Evolutionary conservation across 805 yeast species (phyloP).

Genomic region (Saturnispora zaruensis): DNA sequence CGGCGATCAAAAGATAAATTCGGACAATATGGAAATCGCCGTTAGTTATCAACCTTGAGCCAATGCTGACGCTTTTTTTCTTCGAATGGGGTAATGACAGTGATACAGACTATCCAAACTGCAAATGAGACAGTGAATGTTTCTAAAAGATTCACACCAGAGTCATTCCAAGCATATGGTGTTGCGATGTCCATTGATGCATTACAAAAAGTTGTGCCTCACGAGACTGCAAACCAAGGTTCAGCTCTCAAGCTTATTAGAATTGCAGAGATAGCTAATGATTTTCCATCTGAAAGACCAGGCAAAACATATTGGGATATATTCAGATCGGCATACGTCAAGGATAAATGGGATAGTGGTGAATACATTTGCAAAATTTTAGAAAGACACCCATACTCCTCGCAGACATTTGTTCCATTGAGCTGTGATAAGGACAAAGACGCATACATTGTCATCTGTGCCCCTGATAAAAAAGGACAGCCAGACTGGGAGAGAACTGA

Average conservation of each 20-base stretch:
- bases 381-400: slow-evolving; percentile 82
- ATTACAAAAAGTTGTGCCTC: slow-evolving; percentile 42
- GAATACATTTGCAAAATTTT: slow-evolving; percentile 55
- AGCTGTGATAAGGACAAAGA: slow-evolving; percentile 43
- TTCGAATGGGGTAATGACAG: background rate
- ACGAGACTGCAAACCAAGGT: slow-evolving; percentile 77
- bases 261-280: slow-evolving; percentile 60
- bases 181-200: slow-evolving; percentile 71
- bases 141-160: slow-evolving; percentile 55
- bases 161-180: slow-evolving; percentile 60
- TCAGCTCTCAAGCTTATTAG: slow-evolving; percentile 74
- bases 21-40: background rate
- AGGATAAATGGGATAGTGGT: slow-evolving; percentile 37
- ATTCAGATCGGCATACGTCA: slow-evolving; percentile 73
- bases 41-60: background rate
- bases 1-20: background rate
- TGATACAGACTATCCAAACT: background rate
- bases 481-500: slow-evolving; percentile 56
- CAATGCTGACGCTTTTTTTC: background rate
- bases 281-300: slow-evolving; percentile 39
- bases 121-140: background rate
- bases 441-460: slow-evolving; percentile 77
- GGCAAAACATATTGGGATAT: slow-evolving; percentile 72
- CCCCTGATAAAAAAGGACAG: slow-evolving; percentile 35
- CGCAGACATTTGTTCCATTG: slow-evolving; percentile 91